These are phyloP conservation scores for Adansonia gregorii DNA, from an alignment of 441 rosid genomes.

Conservation along the genomic window DNA sequence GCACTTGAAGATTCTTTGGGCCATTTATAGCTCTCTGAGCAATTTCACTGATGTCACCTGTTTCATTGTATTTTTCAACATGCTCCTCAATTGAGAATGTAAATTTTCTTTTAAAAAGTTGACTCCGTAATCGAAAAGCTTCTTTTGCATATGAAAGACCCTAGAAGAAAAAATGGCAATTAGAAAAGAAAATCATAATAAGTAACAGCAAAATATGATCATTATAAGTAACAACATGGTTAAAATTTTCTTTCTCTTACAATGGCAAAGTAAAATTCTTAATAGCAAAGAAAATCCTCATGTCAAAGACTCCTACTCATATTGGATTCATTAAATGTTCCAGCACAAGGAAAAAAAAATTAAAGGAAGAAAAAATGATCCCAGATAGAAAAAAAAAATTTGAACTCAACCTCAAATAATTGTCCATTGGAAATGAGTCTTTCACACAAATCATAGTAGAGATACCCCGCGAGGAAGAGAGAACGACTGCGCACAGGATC, in stretches of 20 bases:
- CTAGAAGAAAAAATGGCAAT: slow-evolving; percentile 43
- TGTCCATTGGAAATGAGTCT: slow-evolving; percentile 62
- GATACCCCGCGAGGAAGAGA: slow-evolving; percentile 72
- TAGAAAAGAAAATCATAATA: slow-evolving; percentile 20
- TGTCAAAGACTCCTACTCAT: neutral
- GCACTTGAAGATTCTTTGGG: slow-evolving; percentile 51
- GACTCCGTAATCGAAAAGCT: slow-evolving; percentile 71
- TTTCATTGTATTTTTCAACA: slow-evolving; percentile 47
- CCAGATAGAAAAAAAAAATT: slow-evolving; percentile 1
- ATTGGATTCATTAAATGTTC: slow-evolving; percentile 8
- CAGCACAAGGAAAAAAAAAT: neutral
- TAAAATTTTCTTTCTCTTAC: neutral
- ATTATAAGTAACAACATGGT: neutral
- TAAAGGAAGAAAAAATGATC: neutral
- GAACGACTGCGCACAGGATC: slow-evolving; percentile 54
- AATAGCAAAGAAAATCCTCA: neutral
- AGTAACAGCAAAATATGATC: neutral
- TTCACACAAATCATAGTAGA: slow-evolving; percentile 82
- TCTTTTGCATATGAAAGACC: slow-evolving; percentile 87
- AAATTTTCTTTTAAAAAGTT: slow-evolving; percentile 75
- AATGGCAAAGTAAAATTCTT: neutral
- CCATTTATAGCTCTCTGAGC: slow-evolving; percentile 44
- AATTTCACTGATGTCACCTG: slow-evolving; percentile 44
- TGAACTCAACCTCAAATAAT: slow-evolving; percentile 64
- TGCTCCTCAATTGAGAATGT: slow-evolving; percentile 64